Percentiles rank a stretch among this genome's conserved stretches.
Conservation (phyloP, 2,329 filamentous ascomycete genomes). For the Neofusicoccum cordaticola region DNA sequence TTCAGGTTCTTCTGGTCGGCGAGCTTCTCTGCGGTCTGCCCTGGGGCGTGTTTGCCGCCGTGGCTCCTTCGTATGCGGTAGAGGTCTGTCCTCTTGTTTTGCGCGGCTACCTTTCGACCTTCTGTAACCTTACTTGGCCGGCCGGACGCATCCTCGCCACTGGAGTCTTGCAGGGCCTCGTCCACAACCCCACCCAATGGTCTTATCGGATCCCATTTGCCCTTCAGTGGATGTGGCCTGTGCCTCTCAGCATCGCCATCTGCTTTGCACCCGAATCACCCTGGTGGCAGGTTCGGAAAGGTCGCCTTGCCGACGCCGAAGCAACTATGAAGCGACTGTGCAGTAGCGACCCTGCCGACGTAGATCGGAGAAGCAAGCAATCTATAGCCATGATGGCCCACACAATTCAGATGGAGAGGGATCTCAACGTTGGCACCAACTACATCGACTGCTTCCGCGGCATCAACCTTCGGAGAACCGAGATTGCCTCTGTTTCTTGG, state of each 20-base stretch:
- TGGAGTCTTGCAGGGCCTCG: conserved; percentile 66
- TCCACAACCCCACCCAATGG: conserved; percentile 63
- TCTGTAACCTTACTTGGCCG: conserved; percentile 73
- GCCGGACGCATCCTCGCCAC: conserved; percentile 72
- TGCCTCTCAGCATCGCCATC: conserved; percentile 63
- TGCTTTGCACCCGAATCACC: conserved; percentile 66
- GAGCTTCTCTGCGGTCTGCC: conserved; percentile 46
- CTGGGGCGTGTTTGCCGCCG: conserved; percentile 46
- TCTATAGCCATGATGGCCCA: conserved; percentile 80
- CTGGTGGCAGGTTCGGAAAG: conserved; percentile 69
- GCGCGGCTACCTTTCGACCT: conserved; percentile 55
- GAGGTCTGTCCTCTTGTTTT: conserved; percentile 67
- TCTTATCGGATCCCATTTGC: conserved; percentile 61
- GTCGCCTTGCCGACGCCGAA: conserved; percentile 63
- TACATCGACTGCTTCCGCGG: conserved; percentile 83
- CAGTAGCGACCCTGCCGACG: not conserved
- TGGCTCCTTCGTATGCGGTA: conserved; percentile 46
- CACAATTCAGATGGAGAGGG: conserved; percentile 74
- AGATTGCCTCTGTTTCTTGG: conserved; percentile 57
- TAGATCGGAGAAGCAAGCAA: not conserved
- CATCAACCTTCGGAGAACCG: conserved; percentile 71
- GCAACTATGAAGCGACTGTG: conserved; percentile 61
- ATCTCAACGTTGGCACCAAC: conserved; percentile 65
- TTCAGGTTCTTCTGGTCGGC: conserved; percentile 40
- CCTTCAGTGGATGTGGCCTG: conserved; percentile 72